These are phyloP conservation scores for Penicillium sp. DNA, from an alignment of 2,329 filamentous ascomycete species.

Conservation along the genomic window DNA sequence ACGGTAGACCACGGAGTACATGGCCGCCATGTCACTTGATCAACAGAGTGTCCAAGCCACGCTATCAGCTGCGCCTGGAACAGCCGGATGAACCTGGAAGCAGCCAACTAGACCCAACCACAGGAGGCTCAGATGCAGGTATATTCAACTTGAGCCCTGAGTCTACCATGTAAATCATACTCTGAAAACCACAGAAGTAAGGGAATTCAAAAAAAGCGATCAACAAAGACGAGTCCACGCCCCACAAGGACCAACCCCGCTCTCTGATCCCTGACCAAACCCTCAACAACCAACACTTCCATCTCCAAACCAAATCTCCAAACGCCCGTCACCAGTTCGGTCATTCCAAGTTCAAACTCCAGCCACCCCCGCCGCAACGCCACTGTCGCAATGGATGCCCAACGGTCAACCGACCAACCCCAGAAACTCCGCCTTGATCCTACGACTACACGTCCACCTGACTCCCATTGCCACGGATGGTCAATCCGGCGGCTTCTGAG, in stretches of 20 bases:
- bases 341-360: background rate
- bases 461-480: constrained; percentile 12
- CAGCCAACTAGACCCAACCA: background rate
- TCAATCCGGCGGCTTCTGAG: constrained; percentile 25
- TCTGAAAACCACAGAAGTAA: no score
- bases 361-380: constrained; percentile 11
- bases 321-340: background rate
- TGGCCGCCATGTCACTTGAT: background rate
- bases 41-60: background rate
- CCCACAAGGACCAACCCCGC: constrained; percentile 19
- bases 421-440: constrained; percentile 6
- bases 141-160: background rate
- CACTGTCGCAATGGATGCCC: constrained; percentile 22
- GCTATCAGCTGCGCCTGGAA: background rate
- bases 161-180: background rate
- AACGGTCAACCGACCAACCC: constrained; percentile 12
- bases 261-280: constrained; percentile 16
- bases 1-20: background rate
- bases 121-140: background rate
- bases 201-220: background rate
- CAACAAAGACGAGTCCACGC: constrained; percentile 2
- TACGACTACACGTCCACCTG: background rate
- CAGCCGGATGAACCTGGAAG: background rate
- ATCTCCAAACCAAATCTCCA: constrained; percentile 4
- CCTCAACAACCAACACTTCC: background rate